A percentile compares a stretch with the other conserved stretches of the same genome.
Evolutionary conservation across 192 early-diverging fungal species (phyloP).

Genomic region (Coemansia umbellata): DNA sequence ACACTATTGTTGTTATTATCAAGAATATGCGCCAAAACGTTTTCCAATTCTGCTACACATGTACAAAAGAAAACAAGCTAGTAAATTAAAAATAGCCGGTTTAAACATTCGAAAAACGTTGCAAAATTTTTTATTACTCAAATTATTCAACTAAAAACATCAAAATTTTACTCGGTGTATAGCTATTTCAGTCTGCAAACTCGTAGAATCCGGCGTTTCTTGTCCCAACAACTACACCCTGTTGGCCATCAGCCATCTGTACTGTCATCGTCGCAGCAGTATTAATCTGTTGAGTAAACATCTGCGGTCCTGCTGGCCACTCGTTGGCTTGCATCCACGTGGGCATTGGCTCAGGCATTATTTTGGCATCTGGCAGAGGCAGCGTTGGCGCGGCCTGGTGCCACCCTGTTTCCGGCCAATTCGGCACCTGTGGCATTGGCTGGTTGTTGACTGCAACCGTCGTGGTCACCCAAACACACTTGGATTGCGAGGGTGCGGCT

Average conservation of each 20-base stretch:
- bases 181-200: neutral
- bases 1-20: no score
- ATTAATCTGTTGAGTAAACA: neutral
- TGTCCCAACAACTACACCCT: neutral
- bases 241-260: neutral
- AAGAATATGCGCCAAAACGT: no score
- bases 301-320: neutral
- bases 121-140: no score
- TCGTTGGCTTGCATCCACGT: neutral
- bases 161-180: neutral
- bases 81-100: neutral
- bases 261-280: neutral
- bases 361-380: neutral
- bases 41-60: no score
- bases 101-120: neutral
- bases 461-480: neutral
- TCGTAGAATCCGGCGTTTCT: conserved; percentile 4
- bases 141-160: no score
- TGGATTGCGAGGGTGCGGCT: neutral
- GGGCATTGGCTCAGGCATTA: neutral
- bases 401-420: neutral
- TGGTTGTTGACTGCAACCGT: neutral
- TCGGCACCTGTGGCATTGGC: neutral
- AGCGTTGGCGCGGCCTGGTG: neutral
- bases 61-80: neutral